Evolutionary conservation across 805 yeast species (phyloP), one percentile per base, ranked within the genome.

Genomic region (Saturnispora besseyi): DNA sequence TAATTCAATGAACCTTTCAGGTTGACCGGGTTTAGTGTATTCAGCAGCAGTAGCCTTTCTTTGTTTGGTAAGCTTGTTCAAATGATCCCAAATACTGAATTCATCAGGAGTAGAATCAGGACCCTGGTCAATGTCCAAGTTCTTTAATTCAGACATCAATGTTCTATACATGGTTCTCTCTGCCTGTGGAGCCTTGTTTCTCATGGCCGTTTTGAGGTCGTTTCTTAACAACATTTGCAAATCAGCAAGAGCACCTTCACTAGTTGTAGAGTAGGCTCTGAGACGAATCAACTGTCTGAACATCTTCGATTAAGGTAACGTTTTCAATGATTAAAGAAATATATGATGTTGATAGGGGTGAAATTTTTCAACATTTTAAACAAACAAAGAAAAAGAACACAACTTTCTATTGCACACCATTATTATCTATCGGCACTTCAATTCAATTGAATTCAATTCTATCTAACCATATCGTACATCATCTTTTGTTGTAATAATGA

Each of bases 91-190:
- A 34, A 68, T 50, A 33, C 58, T 55, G 42, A 62, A 68, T 50
- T 66, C 66, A 48, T 65, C 66, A 22, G 59, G 57, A 31, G 57
- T 54, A 34, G 57, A 55, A 18, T 54, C 61, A 11, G 59, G 60
- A 38, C 59, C 59, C 30, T 42, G 32, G 18, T 60, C 65, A 44
- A 68, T 63, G 55, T 67, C 71, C 34, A 63, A 52, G 54, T 71
- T 71, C 53, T 71, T 71, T 47, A 71, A 64, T 45, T 69, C 71
- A 24, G 71, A 62, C 52, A 71, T 56, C 13, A 71, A 62, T 32
- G 68, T 54, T 56, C 73, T 63, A 45, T 71, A 65, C 34, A 72
- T 72, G 47, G 68, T 71, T 48, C 71, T 70, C 55, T 66, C 67
- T 21, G 66, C 46, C 3, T 61, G 60, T 46, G 66, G 68, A 15